phyloP scores from a whole-genome alignment of 78 protist genomes.

The Guillardia theta region DNA sequence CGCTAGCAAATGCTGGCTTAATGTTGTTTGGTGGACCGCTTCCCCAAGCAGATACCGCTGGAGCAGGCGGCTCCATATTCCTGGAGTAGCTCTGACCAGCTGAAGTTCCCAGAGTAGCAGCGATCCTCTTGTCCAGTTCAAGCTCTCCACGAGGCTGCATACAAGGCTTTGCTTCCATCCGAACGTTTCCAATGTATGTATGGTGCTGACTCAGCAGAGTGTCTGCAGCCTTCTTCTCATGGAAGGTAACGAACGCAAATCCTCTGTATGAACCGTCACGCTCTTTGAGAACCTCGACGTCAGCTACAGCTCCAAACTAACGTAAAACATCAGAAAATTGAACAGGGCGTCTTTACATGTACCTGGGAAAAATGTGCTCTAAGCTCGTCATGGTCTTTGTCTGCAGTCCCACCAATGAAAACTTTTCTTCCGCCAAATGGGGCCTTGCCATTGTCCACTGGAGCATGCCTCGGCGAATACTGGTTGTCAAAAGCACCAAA shows the following conservation, averaged over 20 bases:
- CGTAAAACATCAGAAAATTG: no score
- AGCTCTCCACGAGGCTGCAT: neutral
- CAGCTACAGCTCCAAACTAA: neutral
- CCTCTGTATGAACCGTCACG: neutral
- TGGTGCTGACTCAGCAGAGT: neutral
- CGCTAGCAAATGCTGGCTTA: no score
- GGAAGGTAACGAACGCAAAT: neutral
- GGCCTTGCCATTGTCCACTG: no score
- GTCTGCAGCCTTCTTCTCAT: neutral
- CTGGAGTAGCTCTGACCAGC: no score
- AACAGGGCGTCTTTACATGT: no score
- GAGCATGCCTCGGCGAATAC: no score
- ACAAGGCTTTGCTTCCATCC: conserved; percentile 18
- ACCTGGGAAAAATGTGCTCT: neutral
- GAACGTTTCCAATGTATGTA: neutral
- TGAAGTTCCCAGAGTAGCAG: neutral
- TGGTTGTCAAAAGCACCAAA: no score
- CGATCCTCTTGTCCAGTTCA: neutral
- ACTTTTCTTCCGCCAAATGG: neutral
- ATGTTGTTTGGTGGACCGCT: no score
- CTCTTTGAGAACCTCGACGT: neutral
- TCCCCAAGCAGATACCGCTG: no score
- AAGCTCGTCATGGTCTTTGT: neutral
- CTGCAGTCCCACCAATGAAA: neutral
- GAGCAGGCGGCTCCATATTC: no score